These are phyloP conservation scores for Talaromyces stipitatus DNA, from an alignment of 495 filamentous ascomycete genomes.

Conservation along the genomic window DNA sequence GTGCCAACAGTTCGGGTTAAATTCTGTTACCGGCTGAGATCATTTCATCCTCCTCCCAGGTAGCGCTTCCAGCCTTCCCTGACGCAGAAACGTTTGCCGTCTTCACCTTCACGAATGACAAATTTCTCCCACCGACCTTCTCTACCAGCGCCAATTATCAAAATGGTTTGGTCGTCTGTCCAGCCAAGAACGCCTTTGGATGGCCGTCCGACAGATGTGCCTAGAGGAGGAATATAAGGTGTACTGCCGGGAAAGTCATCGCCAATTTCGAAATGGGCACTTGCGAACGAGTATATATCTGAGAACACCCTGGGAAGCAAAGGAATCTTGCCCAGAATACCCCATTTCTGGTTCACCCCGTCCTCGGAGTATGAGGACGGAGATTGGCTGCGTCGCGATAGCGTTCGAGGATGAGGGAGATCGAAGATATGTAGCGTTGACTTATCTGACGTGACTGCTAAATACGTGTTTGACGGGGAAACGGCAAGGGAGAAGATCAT, in stretches of 20 bases:
- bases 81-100: constrained; percentile 51
- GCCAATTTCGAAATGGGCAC: constrained; percentile 68
- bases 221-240: constrained; percentile 31
- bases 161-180: constrained; percentile 57
- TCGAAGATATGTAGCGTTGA: constrained; percentile 93
- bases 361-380: constrained; percentile 33
- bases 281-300: constrained; percentile 75
- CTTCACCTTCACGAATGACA: constrained; percentile 52
- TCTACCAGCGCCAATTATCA: constrained; percentile 73
- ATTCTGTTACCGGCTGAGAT: not conserved
- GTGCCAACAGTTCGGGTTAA: not conserved
- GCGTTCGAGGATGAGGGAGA: constrained; percentile 38
- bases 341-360: constrained; percentile 63
- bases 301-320: constrained; percentile 73
- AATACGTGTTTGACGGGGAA: constrained; percentile 64
- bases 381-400: constrained; percentile 24
- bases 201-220: constrained; percentile 46
- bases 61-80: constrained; percentile 81
- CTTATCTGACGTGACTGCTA: constrained; percentile 97
- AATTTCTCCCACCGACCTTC: constrained; percentile 85
- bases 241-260: constrained; percentile 51
- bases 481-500: constrained; percentile 81
- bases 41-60: constrained; percentile 42
- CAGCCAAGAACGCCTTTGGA: constrained; percentile 73
- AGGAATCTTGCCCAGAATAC: constrained; percentile 68